These are phyloP conservation scores for Eucalyptus regnans DNA, from an alignment of 345 rosid species.

Conservation along the genomic window DNA sequence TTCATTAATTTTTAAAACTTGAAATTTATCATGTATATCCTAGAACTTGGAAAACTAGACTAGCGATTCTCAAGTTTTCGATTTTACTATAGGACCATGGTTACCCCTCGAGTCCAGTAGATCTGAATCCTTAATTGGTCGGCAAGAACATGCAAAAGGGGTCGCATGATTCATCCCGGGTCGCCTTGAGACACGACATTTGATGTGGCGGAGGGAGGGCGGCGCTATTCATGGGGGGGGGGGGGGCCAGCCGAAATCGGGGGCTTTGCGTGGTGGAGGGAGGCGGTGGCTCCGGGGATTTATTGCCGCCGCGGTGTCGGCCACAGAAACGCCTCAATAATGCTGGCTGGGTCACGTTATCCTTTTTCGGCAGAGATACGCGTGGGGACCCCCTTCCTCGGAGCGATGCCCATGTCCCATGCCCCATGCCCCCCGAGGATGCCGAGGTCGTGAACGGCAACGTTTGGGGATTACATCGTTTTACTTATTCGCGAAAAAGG, in stretches of 20 bases:
- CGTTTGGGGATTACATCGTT: not conserved
- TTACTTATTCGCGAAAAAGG: not conserved
- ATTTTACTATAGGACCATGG: too few species aligned
- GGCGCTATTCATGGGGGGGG: not conserved
- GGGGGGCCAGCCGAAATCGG: not conserved
- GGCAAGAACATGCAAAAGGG: not conserved
- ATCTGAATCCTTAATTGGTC: not conserved
- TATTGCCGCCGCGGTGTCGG: not conserved
- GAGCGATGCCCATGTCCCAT: not conserved
- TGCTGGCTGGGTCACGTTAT: not conserved
- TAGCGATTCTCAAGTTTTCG: accelerated
- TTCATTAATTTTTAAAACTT: too few species aligned
- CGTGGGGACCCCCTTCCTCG: not conserved
- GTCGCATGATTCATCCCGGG: not conserved
- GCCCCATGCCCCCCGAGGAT: not conserved
- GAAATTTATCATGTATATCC: accelerated
- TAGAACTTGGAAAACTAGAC: too few species aligned
- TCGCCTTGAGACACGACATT: not conserved
- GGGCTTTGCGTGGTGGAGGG: not conserved
- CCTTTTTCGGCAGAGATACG: not conserved
- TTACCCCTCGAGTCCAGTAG: too few species aligned
- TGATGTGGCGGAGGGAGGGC: not conserved
- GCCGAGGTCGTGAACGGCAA: not conserved
- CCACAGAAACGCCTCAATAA: not conserved
- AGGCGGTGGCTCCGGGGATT: not conserved